Conservation (phyloP, 2,329 filamentous ascomycete species). For the Botrytis medusae region DNA sequence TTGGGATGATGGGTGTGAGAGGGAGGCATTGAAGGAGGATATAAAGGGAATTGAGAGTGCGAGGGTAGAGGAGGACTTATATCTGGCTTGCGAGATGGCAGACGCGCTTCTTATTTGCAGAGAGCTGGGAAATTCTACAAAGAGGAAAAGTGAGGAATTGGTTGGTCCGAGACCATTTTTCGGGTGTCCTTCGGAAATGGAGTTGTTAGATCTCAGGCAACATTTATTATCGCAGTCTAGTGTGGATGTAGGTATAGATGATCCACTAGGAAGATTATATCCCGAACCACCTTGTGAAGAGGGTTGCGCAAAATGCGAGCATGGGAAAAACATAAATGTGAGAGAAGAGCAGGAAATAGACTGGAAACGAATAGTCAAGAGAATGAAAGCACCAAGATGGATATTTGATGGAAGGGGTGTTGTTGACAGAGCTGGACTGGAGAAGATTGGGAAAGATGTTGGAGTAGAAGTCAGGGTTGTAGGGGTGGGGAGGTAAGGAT, state of each 20-base stretch:
- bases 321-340: constrained; percentile 6
- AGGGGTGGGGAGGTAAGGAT: constrained; percentile 13
- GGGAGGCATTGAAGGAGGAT: constrained; percentile 44
- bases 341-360: constrained; percentile 41
- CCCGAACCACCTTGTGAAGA: constrained; percentile 34
- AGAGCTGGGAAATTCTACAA: constrained; percentile 46
- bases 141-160: background rate
- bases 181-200: background rate
- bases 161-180: constrained; percentile 34
- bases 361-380: constrained; percentile 47
- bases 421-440: constrained; percentile 35
- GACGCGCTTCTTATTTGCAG: constrained; percentile 53
- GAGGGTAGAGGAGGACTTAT: constrained; percentile 44
- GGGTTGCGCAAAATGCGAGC: constrained; percentile 40
- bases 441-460: constrained; percentile 32
- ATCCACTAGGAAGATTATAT: constrained; percentile 25
- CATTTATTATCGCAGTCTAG: background rate
- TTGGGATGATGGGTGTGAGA: constrained; percentile 59
- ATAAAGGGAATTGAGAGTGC: constrained; percentile 39
- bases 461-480: constrained; percentile 29
- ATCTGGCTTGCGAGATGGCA: constrained; percentile 47
- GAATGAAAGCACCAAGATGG: constrained; percentile 48
- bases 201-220: background rate
- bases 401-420: constrained; percentile 49
- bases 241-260: background rate